phyloP scores from a whole-genome alignment of 2,329 filamentous ascomycete species.

The Coniochaeta sp. region DNA sequence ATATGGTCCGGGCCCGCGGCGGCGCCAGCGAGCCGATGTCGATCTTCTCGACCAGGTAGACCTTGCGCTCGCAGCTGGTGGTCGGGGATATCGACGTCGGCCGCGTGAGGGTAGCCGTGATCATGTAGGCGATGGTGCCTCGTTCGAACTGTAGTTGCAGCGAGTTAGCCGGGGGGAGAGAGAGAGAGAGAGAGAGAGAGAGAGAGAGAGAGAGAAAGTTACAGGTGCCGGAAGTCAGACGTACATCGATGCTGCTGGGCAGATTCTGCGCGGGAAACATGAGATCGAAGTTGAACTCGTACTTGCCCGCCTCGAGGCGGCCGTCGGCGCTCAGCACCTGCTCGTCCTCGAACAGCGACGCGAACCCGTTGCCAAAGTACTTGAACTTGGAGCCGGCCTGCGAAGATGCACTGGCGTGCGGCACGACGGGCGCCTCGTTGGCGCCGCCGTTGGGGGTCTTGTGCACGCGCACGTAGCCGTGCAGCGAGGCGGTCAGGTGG shows the following conservation, averaged over 20 bases:
- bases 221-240: not conserved
- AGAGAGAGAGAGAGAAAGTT: too few relatives aligned
- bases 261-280: constrained; percentile 32
- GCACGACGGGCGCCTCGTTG: constrained; percentile 34
- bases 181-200: too few relatives aligned
- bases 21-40: constrained; percentile 71
- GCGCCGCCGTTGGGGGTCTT: constrained; percentile 57
- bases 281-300: constrained; percentile 59
- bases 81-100: constrained; percentile 81
- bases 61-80: constrained; percentile 70
- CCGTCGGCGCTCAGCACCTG: constrained; percentile 73
- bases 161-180: constrained; percentile 1
- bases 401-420: constrained; percentile 29
- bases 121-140: constrained; percentile 84
- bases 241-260: constrained; percentile 91
- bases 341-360: constrained; percentile 78
- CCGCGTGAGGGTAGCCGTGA: constrained; percentile 82
- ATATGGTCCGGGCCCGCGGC: constrained; percentile 76
- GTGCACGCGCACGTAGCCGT: constrained; percentile 74
- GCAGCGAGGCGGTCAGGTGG: constrained; percentile 69
- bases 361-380: constrained; percentile 70
- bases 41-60: constrained; percentile 73
- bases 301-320: constrained; percentile 63
- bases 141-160: constrained; percentile 69
- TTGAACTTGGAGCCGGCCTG: constrained; percentile 29